Evolutionary conservation across 495 filamentous ascomycete genomes (phyloP).

Genomic region (Lasiosphaeria hispida): DNA sequence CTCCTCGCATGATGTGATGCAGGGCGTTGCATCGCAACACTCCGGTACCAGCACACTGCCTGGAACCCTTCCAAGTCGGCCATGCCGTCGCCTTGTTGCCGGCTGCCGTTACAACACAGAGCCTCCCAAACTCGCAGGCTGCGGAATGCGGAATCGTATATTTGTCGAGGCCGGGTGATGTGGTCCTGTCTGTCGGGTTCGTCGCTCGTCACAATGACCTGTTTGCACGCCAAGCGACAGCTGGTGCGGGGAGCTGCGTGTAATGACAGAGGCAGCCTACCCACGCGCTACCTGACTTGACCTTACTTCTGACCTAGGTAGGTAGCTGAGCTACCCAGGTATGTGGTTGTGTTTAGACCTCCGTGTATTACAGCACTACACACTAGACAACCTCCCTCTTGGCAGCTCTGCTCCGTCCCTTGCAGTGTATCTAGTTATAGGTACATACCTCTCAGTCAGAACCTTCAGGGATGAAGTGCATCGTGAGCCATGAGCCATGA

Average conservation of each 20-base stretch:
- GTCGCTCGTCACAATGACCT: slow-evolving; percentile 1
- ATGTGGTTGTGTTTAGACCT: too few relatives aligned
- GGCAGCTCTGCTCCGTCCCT: too few relatives aligned
- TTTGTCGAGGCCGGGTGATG: too few relatives aligned
- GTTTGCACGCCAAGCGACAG: background rate
- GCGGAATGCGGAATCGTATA: background rate
- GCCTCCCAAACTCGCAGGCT: background rate
- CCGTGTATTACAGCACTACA: too few relatives aligned
- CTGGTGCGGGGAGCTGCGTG: background rate
- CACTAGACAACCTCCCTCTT: too few relatives aligned
- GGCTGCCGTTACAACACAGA: background rate
- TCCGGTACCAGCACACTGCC: background rate
- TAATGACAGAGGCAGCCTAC: background rate
- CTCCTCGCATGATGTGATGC: slow-evolving; percentile 8
- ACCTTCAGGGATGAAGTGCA: too few relatives aligned
- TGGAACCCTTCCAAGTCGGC: slow-evolving; percentile 1
- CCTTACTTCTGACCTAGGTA: too few relatives aligned
- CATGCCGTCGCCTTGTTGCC: background rate
- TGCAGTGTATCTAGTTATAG: too few relatives aligned
- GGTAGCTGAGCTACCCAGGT: too few relatives aligned
- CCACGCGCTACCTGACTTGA: background rate
- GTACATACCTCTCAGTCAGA: too few relatives aligned
- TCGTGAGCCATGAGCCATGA: too few relatives aligned
- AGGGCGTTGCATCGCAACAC: background rate
- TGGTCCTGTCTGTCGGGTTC: background rate